Conservation (phyloP, 2,329 filamentous ascomycete genomes). For the Fusarium xyrophilum region DNA sequence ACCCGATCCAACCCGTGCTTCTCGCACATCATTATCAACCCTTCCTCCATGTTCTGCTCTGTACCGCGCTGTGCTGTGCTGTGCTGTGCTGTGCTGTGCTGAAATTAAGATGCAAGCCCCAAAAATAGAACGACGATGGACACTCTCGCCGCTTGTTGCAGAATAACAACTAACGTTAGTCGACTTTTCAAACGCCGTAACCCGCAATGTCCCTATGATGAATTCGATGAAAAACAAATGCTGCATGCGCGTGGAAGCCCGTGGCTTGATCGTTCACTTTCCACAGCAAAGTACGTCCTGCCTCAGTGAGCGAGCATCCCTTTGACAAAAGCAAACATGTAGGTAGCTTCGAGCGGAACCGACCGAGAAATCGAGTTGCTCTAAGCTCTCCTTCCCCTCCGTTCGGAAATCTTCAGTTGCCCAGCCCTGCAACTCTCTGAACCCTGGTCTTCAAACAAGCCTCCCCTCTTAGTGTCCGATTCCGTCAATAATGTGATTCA, state of each 20-base stretch:
- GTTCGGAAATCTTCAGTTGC: slow-evolving; percentile 1
- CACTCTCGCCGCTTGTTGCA: slow-evolving; percentile 28
- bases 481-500: slow-evolving; percentile 22
- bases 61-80: neutral
- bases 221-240: slow-evolving; percentile 30
- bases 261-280: slow-evolving; percentile 8
- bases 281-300: slow-evolving; percentile 7
- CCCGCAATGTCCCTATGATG: slow-evolving; percentile 32
- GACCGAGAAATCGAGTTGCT: neutral
- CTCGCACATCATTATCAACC: slow-evolving; percentile 16
- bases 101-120: slow-evolving; percentile 32
- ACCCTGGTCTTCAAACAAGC: slow-evolving; percentile 30
- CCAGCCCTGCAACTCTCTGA: slow-evolving; percentile 12
- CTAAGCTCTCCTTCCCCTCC: neutral
- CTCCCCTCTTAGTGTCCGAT: slow-evolving; percentile 23
- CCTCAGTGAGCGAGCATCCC: neutral
- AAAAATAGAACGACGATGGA: slow-evolving; percentile 20
- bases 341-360: neutral
- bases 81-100: neutral
- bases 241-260: slow-evolving; percentile 19
- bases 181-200: slow-evolving; percentile 38
- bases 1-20: slow-evolving; percentile 2
- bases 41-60: neutral
- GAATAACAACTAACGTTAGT: slow-evolving; percentile 24
- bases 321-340: slow-evolving; percentile 14